These are phyloP conservation scores for Sorghum bicolor DNA, from an alignment of 176 grass and related monocot genomes.

Conservation along the genomic window Sorghum_bicolor_NCBIv3 NC_012877.2:59936501-59937000, in stretches of 20 bases:
- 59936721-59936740: not conserved
- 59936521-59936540: not conserved
- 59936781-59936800: not conserved
- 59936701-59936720: slow-evolving; percentile 22
- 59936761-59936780: slow-evolving; percentile 36
- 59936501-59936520: too few relatives aligned
- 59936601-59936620: not conserved
- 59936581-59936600: slow-evolving; percentile 9
- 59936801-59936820: not conserved
- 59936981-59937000: slow-evolving; percentile 40
- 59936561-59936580: slow-evolving; percentile 5
- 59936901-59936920: not conserved
- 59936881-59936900: not conserved
- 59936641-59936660: not conserved
- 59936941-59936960: slow-evolving; percentile 28
- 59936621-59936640: slow-evolving; percentile 23
- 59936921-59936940: not conserved
- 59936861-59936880: not conserved
- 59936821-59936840: not conserved
- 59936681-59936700: slow-evolving; percentile 50
- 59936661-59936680: slow-evolving; percentile 21
- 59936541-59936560: not conserved
- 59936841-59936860: not conserved
- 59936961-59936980: slow-evolving; percentile 55
- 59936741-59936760: not conserved